phyloP scores from a whole-genome alignment of 306 rosid species.

The Acmispon strigosus region DNA sequence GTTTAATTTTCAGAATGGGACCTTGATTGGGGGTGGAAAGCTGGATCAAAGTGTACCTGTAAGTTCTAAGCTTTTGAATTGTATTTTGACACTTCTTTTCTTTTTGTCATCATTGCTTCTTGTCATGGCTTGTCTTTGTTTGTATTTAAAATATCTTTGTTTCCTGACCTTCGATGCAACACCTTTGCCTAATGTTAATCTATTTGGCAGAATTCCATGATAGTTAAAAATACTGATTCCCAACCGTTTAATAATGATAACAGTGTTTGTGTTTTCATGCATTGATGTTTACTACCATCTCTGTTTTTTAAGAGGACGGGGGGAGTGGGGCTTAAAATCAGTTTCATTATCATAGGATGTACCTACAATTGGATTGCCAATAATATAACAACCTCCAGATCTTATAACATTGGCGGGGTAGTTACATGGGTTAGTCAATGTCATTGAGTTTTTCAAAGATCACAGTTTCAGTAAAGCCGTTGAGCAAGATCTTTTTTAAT shows the following conservation, averaged over 20 bases:
- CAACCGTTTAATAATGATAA: neutral
- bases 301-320: neutral
- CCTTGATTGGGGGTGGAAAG: constrained; percentile 79
- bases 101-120: neutral
- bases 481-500: too few relatives aligned
- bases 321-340: neutral
- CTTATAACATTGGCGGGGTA: neutral
- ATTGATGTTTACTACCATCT: neutral
- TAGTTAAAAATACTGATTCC: neutral
- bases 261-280: neutral
- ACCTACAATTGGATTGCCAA: neutral
- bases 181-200: neutral
- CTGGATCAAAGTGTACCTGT: constrained; percentile 71
- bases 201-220: neutral
- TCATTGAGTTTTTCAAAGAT: neutral
- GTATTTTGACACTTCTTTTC: neutral
- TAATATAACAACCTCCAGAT: neutral
- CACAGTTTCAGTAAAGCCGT: neutral
- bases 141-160: neutral
- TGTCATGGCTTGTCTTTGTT: neutral
- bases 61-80: constrained; percentile 36
- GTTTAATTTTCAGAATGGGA: constrained; percentile 88
- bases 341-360: neutral
- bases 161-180: neutral
- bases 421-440: neutral